These are phyloP conservation scores for Fusarium sarcochroum DNA, from an alignment of 2,329 filamentous ascomycete genomes.

Conservation along the genomic window DNA sequence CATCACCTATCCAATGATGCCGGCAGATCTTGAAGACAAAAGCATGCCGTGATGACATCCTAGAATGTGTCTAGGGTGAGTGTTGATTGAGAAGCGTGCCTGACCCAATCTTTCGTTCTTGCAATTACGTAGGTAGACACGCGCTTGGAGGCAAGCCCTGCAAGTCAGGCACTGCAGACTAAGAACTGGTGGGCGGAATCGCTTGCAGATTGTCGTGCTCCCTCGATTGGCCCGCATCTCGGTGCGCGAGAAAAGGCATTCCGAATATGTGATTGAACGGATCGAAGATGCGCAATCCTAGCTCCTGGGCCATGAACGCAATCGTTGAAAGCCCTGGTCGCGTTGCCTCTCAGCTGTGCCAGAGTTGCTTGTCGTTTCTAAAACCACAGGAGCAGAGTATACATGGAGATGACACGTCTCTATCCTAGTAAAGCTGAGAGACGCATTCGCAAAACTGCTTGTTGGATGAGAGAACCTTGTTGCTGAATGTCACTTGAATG, in stretches of 20 bases:
- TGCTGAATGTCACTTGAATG: constrained; percentile 19
- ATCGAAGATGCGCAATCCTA: constrained; percentile 48
- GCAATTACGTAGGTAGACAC: background rate
- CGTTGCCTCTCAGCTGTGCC: constrained; percentile 18
- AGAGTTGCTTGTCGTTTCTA: constrained; percentile 19
- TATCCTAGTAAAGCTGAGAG: constrained; percentile 37
- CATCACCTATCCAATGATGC: background rate
- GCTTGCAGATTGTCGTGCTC: constrained; percentile 26
- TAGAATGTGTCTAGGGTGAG: constrained; percentile 9
- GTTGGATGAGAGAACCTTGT: constrained; percentile 5
- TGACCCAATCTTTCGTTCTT: too few species aligned
- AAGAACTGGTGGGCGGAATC: constrained; percentile 39
- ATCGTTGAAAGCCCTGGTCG: constrained; percentile 36
- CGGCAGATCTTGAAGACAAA: background rate
- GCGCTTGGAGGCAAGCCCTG: constrained; percentile 19
- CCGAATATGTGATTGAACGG: constrained; percentile 48
- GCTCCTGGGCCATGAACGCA: constrained; percentile 35
- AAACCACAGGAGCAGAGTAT: constrained; percentile 20
- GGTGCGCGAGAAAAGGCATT: constrained; percentile 36
- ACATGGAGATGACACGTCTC: constrained; percentile 28
- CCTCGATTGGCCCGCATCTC: constrained; percentile 43
- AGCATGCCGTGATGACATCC: constrained; percentile 4
- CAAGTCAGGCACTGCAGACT: constrained; percentile 21
- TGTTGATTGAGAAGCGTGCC: background rate
- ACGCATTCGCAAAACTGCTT: constrained; percentile 36